Base-by-base conservation (phyloP, 2,329 filamentous ascomycete species). In the Sclerotinia nivalis region DNA sequence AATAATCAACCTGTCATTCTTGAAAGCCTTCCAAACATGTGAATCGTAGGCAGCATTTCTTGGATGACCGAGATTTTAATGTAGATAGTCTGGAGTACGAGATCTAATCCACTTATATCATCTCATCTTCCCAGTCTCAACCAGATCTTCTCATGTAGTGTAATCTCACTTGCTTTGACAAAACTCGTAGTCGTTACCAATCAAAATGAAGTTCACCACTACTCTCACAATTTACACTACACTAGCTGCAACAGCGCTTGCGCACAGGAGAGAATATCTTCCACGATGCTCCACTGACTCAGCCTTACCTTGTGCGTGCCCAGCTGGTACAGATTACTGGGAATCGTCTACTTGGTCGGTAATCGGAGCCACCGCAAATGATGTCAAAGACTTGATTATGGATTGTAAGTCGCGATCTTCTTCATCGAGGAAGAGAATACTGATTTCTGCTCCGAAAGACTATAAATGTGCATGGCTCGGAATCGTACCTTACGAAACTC, bases 351-450 rank as follows among this genome's bases (percentile, higher is more conserved):
- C 54, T 4, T 67, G 65, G 54, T 43, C 65, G 8, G 54, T 67
- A 8, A 58, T 67, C 20, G 54, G 40, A 18, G 54, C 65, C 13
- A 34, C 13, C 12, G 65, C 52, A 45, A 45, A 50, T 7, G 54
- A 67, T 67, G 40, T 67, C 43, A 67, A 67, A 15, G 52, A 49
- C 9, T 18, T 67, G 4, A 67, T 67, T 20, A 67, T 67, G 65
- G 54, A 67, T 28, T 67, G 65, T 67, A 58, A 59, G 54, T 67
- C 1, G 9, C 0, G 0, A 43, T 8, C 7, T 40, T 20, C 1
- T n/a, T 18, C n/a, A 20, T 15, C 9, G 18, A 7, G 4, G 0
- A 12, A 4, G 7, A n/a, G 5, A 40, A 28, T 37, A 18, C 62
- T 59, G 31, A 67, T 34, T 25, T n/a, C 0, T 49, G 9, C 9